Evolutionary conservation across 441 rosid genomes (phyloP), one percentile per base, ranked within the genome.

Genomic region (Sinapis alba): DNA sequence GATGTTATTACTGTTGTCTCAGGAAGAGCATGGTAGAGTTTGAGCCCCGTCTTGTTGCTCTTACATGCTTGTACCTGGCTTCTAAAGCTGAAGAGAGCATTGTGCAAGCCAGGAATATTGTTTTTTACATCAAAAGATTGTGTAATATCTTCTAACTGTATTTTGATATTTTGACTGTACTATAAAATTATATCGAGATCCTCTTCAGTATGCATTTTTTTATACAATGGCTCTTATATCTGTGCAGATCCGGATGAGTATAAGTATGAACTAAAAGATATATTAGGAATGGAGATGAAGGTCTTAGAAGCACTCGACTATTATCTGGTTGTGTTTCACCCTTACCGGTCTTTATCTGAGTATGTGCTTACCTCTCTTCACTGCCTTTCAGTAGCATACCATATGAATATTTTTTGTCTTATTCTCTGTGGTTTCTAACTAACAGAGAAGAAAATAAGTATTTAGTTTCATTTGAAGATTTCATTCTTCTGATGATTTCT

Each of bases 31-130:
- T 94, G 97, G 80, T 88, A 36, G 97, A 92, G 76, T 92, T 87
- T 81, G 98, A 94, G 85, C 99, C 99, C 5, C 89, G 92, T 58
- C 91, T 94, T 75, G 98, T 92, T 38, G 96, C 96, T 79, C 93
- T 97, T 28, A 79, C 93, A 62, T 94, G 99, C 90, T 86, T 94
- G 82, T 94, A 92, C 80, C 84, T 92, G 84, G 99, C 97, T 24
- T 86, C 99, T 59, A 94, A 94, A 84, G 99, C 97, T 80, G 99
- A 94, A 84, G 99, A 94, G 84, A 90, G 99, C 91, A 84, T 91
- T 1, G 86, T 94, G 62, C 99, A 88, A 71, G 97, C 98, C 78
- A 87, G 87, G 79, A 80, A 86, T 60, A 87, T 92, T 70, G 84
- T 78, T 26, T 94, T 86, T 77, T 90, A 78, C 83, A 86, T 79